Percentiles rank a stretch among this genome's conserved stretches.
These are phyloP conservation scores for Exophiala spinifera DNA, from an alignment of 2,329 filamentous ascomycete species.

Conservation along the genomic window DNA sequence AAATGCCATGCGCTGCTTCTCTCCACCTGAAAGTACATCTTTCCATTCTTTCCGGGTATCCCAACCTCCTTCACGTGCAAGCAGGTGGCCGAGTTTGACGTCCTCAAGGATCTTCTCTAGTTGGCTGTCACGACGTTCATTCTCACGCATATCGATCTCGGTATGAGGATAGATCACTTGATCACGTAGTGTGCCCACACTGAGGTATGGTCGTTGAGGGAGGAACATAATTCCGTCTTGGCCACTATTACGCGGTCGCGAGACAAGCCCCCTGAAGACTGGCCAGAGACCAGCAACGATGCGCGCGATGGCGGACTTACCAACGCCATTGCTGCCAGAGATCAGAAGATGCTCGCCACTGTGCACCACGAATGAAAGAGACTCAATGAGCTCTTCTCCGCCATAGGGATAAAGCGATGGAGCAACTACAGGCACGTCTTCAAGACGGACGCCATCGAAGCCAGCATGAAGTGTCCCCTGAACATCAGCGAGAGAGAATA, in stretches of 20 bases:
- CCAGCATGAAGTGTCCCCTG: constrained; percentile 93
- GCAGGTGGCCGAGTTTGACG: constrained; percentile 82
- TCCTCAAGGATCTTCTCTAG: constrained; percentile 76
- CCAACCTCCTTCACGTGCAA: constrained; percentile 91
- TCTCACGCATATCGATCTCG: constrained; percentile 86
- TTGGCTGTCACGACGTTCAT: constrained; percentile 72
- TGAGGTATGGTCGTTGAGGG: constrained; percentile 88
- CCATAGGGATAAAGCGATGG: constrained; percentile 84
- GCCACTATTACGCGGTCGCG: constrained; percentile 73
- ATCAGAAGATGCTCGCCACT: constrained; percentile 91
- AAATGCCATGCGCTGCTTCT: constrained; percentile 94
- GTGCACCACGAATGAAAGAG: constrained; percentile 82
- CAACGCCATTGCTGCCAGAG: constrained; percentile 90
- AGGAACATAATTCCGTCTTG: constrained; percentile 98
- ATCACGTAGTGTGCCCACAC: constrained; percentile 86
- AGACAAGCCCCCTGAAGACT: constrained; percentile 88
- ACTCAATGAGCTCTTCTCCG: constrained; percentile 87
- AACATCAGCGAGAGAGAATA: constrained; percentile 85
- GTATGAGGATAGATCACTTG: constrained; percentile 98
- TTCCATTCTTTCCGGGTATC: constrained; percentile 98
- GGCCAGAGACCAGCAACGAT: constrained; percentile 93
- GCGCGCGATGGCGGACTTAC: constrained; percentile 83
- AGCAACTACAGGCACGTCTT: constrained; percentile 89
- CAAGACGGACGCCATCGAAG: constrained; percentile 89
- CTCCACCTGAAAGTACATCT: constrained; percentile 91